phyloP scores from a whole-genome alignment of 2,329 filamentous ascomycete species.

The Trichophyton mentagrophytes region DNA sequence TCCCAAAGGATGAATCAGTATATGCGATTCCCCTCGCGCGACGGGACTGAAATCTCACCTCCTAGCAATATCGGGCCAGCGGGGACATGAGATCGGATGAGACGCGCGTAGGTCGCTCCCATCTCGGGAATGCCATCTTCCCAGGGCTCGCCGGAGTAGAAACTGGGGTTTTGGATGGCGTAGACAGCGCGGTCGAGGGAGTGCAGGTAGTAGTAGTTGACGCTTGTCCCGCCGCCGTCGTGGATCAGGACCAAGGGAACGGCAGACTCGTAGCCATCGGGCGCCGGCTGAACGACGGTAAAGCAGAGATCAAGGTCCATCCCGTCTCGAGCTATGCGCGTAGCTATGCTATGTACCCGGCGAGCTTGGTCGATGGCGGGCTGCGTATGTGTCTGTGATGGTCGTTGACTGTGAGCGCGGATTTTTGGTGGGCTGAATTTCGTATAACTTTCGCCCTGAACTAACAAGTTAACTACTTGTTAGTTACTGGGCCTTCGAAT shows the following conservation, averaged over 20 bases:
- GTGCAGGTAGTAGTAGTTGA: slow-evolving; percentile 44
- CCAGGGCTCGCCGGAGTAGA: slow-evolving; percentile 37
- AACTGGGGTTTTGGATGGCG: slow-evolving; percentile 45
- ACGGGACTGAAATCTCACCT: slow-evolving; percentile 8
- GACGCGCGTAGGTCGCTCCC: slow-evolving; percentile 38
- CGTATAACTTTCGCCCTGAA: no score
- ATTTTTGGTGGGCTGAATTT: no score
- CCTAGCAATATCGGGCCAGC: slow-evolving; percentile 13
- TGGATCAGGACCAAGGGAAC: slow-evolving; percentile 46
- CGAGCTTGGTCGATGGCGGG: no score
- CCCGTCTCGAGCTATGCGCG: neutral
- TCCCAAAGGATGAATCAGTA: neutral
- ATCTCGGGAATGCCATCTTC: slow-evolving; percentile 44
- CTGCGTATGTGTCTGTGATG: no score
- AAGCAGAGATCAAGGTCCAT: slow-evolving; percentile 10
- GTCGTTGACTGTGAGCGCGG: no score
- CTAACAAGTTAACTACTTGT: no score
- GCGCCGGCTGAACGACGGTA: slow-evolving; percentile 10
- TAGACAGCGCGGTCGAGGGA: slow-evolving; percentile 39
- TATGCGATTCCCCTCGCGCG: neutral
- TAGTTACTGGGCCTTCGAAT: no score
- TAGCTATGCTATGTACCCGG: neutral
- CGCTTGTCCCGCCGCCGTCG: slow-evolving; percentile 49
- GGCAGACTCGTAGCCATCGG: slow-evolving; percentile 3
- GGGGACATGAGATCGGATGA: slow-evolving; percentile 27